Evolutionary conservation across 352 stramenopile genomes (phyloP), one percentile per base, ranked within the genome.

Genomic region (Globisporangium carolinianum): DNA sequence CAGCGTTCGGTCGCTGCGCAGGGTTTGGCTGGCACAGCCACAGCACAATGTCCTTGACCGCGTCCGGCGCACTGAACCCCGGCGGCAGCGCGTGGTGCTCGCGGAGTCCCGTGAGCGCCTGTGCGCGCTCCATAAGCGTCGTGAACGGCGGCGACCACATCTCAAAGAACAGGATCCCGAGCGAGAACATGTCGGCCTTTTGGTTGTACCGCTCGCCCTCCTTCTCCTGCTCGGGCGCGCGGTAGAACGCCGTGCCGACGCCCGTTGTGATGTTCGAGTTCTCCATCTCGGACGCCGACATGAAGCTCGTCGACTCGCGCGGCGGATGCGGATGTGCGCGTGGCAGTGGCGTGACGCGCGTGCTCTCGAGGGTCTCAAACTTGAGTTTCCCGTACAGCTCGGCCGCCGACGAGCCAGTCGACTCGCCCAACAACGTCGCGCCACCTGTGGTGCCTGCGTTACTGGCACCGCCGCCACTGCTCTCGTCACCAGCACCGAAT

Each of bases 161-260:
- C 59, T 98, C 96, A 59, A 98, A 98, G 54, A 98, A 88, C 35
- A 98, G 62, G 47, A 98, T 91, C 7, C 96, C 96, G 7, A 98
- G 72, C 7, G 88, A 97, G 62, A 96, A 98, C 68, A 98, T 96
- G 61, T 98, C 96, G 4, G 84, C 87, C 53, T 94, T 94, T 50
- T 92, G 93, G 68, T 91, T 97, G 79, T 85, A 96, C 5, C 75
- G 75, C 65, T 91, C 79, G 15, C 85, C 79, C 66, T 92, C 74
- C 60, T 79, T 80, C 69, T 97, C 91, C 61, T 98, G 92, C 61
- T 98, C 96, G 4, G 95, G 93, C 10, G 96, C 94, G 32, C 94
- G 85, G 67, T 98, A 98, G 55, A 98, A 97, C 7, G 92, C 86
- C 6, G 96, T 98, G 1, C 95, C 95, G 11, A 98, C 95, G 41